Evolutionary conservation across 2,329 filamentous ascomycete genomes (phyloP), one percentile per base, ranked within the genome.

Genomic region (Purpureocillium lavendulum): DNA sequence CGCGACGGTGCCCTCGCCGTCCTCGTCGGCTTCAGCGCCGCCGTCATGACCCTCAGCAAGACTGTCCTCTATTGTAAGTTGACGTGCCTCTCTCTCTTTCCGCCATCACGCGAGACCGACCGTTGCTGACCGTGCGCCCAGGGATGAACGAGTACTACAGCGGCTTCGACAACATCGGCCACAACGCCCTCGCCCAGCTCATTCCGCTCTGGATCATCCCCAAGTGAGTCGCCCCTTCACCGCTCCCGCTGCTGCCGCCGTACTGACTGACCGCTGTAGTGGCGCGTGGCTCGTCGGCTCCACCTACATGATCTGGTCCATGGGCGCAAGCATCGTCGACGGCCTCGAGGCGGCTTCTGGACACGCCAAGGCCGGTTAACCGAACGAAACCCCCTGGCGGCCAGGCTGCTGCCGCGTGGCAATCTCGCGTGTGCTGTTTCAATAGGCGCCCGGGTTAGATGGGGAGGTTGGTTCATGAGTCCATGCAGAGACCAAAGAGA

Each of bases 11-110:
- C 64, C 0, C 15, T 60, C 41, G 71, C 70, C 0, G 56, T 71
- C 4, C 31, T 77, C 14, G 35, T 74, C 3, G 70, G 65, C 5
- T 77, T 76, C 46, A 65, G 67, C 42, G 70, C 71, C 0, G 67
- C 71, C 1, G 66, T 78, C 39, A 78, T 78, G 75, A 80, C 75
- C 1, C 48, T 78, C 10, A 75, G 70, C 65, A 80, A 79, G 67
- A 79, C 75, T n/a, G 54, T 70, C 10, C 56, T 80, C 3, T 80
- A 80, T 53, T 77, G 75, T 75, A 46, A 55, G 73, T 65, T 3
- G 13, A 1, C 4, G 9, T 39, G 36, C 18, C 11, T 10, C 29
- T 13, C 16, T 24, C 31, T 14, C 10, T 15, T 16, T 7, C 9
- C 9, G 38, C 12, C 7, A 18, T n/a, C 10, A 26, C 15, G 24